A percentile compares a stretch with the other conserved stretches of the same genome.
These are phyloP conservation scores for Auriscalpium microsporum DNA, from an alignment of 768 basidiomycete genomes.

Conservation along the genomic window DNA sequence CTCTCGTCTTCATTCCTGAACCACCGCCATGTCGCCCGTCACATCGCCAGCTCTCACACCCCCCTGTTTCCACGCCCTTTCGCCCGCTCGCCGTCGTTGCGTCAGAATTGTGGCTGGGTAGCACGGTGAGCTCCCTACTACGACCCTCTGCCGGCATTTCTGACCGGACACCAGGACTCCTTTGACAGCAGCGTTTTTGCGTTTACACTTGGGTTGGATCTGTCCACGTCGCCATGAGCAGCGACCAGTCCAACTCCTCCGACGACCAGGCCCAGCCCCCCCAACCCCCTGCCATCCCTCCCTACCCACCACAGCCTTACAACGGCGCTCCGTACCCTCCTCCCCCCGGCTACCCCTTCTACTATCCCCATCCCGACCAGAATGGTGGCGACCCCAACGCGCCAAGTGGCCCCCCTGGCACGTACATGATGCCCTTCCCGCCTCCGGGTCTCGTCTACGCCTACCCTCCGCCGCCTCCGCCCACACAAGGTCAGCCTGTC, in stretches of 20 bases:
- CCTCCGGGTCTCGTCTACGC: constrained; percentile 17
- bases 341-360: constrained; percentile 12
- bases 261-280: constrained; percentile 3
- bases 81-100: background rate
- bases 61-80: background rate
- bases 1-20: background rate
- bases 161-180: background rate
- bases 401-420: constrained; percentile 6
- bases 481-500: constrained; percentile 9
- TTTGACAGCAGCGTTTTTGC: background rate
- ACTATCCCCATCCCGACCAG: constrained; percentile 13
- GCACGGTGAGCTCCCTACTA: too few relatives aligned
- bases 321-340: constrained; percentile 10
- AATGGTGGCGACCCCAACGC: constrained; percentile 8
- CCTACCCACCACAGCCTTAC: constrained; percentile 12
- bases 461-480: constrained; percentile 17
- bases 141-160: too few relatives aligned
- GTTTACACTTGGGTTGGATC: background rate
- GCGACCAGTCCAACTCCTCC: constrained; percentile 11
- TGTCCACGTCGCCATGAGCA: constrained; percentile 8
- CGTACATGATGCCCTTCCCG: constrained; percentile 12
- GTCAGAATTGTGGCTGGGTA: too few relatives aligned
- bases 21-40: background rate
- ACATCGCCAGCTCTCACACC: too few relatives aligned
- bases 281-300: constrained; percentile 8